Conservation (phyloP, 2,329 filamentous ascomycete species). For the Cladosporium cucumerinum region DNA sequence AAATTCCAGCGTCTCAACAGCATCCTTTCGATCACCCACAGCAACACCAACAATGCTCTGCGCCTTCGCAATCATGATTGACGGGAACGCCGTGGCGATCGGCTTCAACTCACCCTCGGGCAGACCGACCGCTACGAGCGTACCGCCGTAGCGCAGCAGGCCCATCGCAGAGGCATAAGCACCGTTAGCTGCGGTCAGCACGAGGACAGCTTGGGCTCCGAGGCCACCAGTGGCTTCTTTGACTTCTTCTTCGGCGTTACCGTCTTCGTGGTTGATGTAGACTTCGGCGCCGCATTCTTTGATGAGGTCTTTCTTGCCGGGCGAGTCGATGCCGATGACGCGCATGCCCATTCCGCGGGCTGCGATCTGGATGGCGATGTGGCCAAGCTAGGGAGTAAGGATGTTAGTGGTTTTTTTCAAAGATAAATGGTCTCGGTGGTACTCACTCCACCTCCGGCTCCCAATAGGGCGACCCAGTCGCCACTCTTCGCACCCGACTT, state of each 20-base stretch:
- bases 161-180: conserved; percentile 44
- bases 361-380: conserved; percentile 61
- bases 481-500: conserved; percentile 59
- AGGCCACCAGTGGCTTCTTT: conserved; percentile 55
- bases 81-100: conserved; percentile 42
- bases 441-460: conserved; percentile 30
- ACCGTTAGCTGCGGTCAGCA: conserved; percentile 49
- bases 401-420: neutral
- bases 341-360: conserved; percentile 59
- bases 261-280: conserved; percentile 61
- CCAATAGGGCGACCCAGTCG: conserved; percentile 56
- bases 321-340: conserved; percentile 64
- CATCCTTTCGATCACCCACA: conserved; percentile 47
- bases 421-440: neutral
- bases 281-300: conserved; percentile 62
- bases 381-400: conserved; percentile 46
- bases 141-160: conserved; percentile 45
- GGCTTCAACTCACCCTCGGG: conserved; percentile 48
- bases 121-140: conserved; percentile 46
- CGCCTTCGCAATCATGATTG: conserved; percentile 42
- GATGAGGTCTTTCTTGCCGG: conserved; percentile 60
- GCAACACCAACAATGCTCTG: conserved; percentile 45
- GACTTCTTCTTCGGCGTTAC: conserved; percentile 54
- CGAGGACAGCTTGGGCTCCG: conserved; percentile 60
- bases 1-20: conserved; percentile 49